These are phyloP conservation scores for Myxozyma neotropica DNA, from an alignment of 805 yeast genomes.

Conservation along the genomic window DNA sequence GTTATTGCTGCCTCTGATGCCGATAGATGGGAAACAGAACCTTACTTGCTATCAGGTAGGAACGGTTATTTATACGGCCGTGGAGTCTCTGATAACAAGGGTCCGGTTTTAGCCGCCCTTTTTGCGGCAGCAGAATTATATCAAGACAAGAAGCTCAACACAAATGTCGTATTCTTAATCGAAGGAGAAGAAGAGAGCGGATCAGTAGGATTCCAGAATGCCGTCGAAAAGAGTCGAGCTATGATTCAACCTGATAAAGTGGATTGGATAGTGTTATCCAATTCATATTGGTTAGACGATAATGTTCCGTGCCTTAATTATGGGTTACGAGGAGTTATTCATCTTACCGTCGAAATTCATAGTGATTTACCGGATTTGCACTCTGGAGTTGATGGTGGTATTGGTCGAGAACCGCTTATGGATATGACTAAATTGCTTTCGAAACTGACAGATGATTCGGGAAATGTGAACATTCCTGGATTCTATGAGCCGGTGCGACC, in stretches of 20 bases:
- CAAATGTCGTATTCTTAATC: conserved; percentile 78
- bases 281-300: conserved; percentile 93
- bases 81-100: conserved; percentile 94
- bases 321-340: conserved; percentile 89
- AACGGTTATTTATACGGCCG: conserved; percentile 89
- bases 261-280: conserved; percentile 88
- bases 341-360: conserved; percentile 69
- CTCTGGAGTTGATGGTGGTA: conserved; percentile 96
- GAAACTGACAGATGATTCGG: conserved; percentile 57
- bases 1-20: conserved; percentile 76
- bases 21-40: conserved; percentile 74
- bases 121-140: conserved; percentile 79
- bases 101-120: conserved; percentile 84
- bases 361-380: conserved; percentile 86
- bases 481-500: conserved; percentile 71
- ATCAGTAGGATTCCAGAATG: conserved; percentile 77
- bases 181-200: conserved; percentile 98
- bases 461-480: conserved; percentile 62
- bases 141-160: conserved; percentile 53
- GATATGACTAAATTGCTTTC: conserved; percentile 77
- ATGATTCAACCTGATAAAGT: conserved; percentile 52
- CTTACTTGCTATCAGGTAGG: conserved; percentile 70
- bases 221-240: conserved; percentile 53
- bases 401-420: conserved; percentile 82
- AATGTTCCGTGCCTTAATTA: conserved; percentile 87